phyloP scores from a whole-genome alignment of 2,329 filamentous ascomycete species.

The Colletotrichum kahawae region DNA sequence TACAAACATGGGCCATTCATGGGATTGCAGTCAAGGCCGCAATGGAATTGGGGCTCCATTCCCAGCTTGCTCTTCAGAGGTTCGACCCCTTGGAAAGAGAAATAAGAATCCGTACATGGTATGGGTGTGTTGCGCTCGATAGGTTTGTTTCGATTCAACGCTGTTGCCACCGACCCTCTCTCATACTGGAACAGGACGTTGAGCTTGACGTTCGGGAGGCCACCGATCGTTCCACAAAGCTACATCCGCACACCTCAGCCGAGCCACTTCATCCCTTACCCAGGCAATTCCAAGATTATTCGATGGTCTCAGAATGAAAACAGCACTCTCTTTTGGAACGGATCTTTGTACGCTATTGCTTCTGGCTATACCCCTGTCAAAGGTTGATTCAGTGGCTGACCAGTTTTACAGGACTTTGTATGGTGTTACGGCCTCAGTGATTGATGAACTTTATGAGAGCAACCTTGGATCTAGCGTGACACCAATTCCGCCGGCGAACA shows the following conservation, averaged over 20 bases:
- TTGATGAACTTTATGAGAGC: slow-evolving; percentile 46
- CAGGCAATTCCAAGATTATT: background rate
- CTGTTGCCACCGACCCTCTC: too few species aligned
- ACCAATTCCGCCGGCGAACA: slow-evolving; percentile 27
- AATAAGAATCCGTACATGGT: slow-evolving; percentile 54
- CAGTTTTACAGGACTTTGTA: slow-evolving; percentile 33
- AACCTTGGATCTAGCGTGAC: slow-evolving; percentile 42
- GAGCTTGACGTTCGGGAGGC: slow-evolving; percentile 58
- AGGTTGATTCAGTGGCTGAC: background rate
- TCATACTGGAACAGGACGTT: slow-evolving; percentile 35
- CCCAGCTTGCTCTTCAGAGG: slow-evolving; percentile 35
- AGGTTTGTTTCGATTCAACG: slow-evolving; percentile 30
- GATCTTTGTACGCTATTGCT: slow-evolving; percentile 34
- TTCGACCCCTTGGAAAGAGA: slow-evolving; percentile 49
- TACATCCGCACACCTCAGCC: slow-evolving; percentile 40
- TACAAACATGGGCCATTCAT: slow-evolving; percentile 59
- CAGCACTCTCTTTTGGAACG: slow-evolving; percentile 32
- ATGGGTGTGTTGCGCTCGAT: slow-evolving; percentile 51
- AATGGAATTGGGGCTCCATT: slow-evolving; percentile 57
- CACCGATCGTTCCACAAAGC: slow-evolving; percentile 47
- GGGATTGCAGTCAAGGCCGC: slow-evolving; percentile 57
- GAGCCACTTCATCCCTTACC: slow-evolving; percentile 29
- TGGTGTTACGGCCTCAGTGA: slow-evolving; percentile 35
- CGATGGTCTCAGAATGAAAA: slow-evolving; percentile 14
- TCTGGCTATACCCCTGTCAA: too few species aligned